Base-by-base conservation (phyloP, 805 yeast species). In the Priceomyces haplophilus region DNA sequence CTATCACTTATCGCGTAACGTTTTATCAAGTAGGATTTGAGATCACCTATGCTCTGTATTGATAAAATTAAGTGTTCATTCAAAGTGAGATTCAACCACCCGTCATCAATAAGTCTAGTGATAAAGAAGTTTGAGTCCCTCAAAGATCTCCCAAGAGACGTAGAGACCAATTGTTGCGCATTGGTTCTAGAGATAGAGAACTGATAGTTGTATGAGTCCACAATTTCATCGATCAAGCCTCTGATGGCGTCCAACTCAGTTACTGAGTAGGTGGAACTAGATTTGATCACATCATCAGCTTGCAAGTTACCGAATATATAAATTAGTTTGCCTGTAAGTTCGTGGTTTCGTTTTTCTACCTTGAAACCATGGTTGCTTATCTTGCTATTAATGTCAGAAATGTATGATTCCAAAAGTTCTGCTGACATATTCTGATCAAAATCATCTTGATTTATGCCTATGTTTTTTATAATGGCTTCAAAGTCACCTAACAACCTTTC, bases 71-170 rank as follows among this genome's bases (percentile, higher is more conserved):
- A 34, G 45, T 62, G 47, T 59, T 67, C 48, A 42, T 53, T 51
- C 34, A 47, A 37, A 52, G 66, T 52, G 25, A 58, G 38, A n/a
- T 46, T 69, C 7, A 80, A 56, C 84, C 84, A 80, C n/a, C 79
- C 82, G 40, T 69, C 75, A 38, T 69, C 68, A 12, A 73, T 70
- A 6, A 80, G 53, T 15, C 58, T 49, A 7, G 51, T 60, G 7
- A 79, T 49, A 20, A 78, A 65, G 1, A 39, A 44, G n/a, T 65
- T 62, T 0, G 77, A 63, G 25, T 78, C 77, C 3, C 51, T 49
- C 10, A 58, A 45, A 4, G 67, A 41, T n/a, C 55, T 61, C 10
- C 61, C 60, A 21, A 61, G 45, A 31, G 49, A 47, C 23, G 58
- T 40, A 36, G 61, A 52, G 1, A 56, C 48, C 18, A 34, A 55